phyloP scores from a whole-genome alignment of 768 basidiomycete species.

The Mycena capillaripes region DNA sequence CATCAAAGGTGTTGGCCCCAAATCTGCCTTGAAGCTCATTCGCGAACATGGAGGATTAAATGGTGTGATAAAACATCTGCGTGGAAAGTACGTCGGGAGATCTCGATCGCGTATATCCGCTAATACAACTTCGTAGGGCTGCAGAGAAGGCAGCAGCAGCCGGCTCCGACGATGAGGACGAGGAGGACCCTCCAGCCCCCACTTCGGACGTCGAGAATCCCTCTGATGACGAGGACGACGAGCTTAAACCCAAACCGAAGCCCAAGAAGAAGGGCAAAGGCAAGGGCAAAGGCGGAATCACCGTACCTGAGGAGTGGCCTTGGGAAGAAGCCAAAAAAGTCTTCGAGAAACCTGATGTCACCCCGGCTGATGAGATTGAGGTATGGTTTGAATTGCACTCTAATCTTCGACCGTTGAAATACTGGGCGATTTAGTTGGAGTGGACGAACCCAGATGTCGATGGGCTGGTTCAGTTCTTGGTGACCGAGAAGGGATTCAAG shows the following conservation, averaged over 20 bases:
- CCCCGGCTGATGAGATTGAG: constrained; percentile 87
- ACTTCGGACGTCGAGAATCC: constrained; percentile 62
- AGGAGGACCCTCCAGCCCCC: constrained; percentile 55
- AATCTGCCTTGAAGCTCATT: constrained; percentile 93
- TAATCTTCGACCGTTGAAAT: not conserved
- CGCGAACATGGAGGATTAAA: constrained; percentile 83
- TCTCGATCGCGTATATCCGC: not conserved
- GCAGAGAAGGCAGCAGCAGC: constrained; percentile 56
- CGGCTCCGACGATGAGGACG: constrained; percentile 46
- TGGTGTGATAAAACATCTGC: constrained; percentile 81
- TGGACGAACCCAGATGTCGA: constrained; percentile 96
- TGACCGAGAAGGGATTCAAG: constrained; percentile 98
- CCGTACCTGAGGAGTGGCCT: constrained; percentile 95
- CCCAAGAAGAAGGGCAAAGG: constrained; percentile 64
- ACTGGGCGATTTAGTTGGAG: constrained; percentile 73
- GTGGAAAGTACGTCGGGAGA: constrained; percentile 72
- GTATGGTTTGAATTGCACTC: constrained; percentile 56
- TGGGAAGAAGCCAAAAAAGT: constrained; percentile 96
- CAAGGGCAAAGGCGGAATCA: constrained; percentile 82
- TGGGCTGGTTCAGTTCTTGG: constrained; percentile 93
- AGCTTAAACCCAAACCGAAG: constrained; percentile 47
- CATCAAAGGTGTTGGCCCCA: constrained; percentile 97
- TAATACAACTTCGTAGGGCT: constrained; percentile 55
- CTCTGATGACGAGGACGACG: constrained; percentile 48
- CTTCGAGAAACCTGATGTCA: constrained; percentile 92